Evolutionary conservation across 352 stramenopile genomes (phyloP), one percentile per base, ranked within the genome.

Genomic region (Pythium coloratum): DNA sequence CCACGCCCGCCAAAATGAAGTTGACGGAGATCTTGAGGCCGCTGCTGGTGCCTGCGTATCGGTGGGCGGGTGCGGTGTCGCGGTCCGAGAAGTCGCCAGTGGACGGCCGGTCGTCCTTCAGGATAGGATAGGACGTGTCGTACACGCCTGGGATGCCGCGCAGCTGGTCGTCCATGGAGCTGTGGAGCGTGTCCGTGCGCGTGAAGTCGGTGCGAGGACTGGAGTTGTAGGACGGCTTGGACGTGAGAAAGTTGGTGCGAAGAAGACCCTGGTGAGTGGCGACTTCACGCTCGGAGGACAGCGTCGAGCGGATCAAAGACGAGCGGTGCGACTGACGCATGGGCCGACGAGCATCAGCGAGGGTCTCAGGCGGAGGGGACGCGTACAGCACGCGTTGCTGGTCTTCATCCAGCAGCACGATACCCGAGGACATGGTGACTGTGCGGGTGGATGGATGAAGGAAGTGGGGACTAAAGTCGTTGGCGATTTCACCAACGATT

Each of bases 321-420:
- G 46, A 69, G 28, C 28, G 66, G 10, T 47, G 60, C 24, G 53
- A 32, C 24, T n/a, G 14, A 28, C 16, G 14, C 7, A 30, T 16
- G 34, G 47, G 12, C 12, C 16, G 34, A 56, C 33, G 6, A 12
- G 64, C 53, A 61, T 67, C 7, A 54, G n/a, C n/a, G 65, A 67
- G 0, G 55, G 18, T 12, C 1, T 58, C 49, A 12, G 64, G 61
- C 5, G 55, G 55, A n/a, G 36, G 16, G 13, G 36, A 32, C 53
- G 24, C 24, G 8, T 63, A 74, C n/a, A 90, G 65, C 61, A 65
- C 59, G 26, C 71, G 77, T 70, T 86, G 76, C 75, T 88, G 76
- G 30, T 90, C 73, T 20, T 89, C 78, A 34, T 90, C 78, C 24
- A 89, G 71, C 13, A 89, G 58, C 26, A 88, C 51, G 62, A 90